A percentile compares a stretch with the other conserved stretches of the same genome.
Evolutionary conservation across 1,284 basidiomycete species (phyloP).

Genomic region (Spongispora temasekensis): DNA sequence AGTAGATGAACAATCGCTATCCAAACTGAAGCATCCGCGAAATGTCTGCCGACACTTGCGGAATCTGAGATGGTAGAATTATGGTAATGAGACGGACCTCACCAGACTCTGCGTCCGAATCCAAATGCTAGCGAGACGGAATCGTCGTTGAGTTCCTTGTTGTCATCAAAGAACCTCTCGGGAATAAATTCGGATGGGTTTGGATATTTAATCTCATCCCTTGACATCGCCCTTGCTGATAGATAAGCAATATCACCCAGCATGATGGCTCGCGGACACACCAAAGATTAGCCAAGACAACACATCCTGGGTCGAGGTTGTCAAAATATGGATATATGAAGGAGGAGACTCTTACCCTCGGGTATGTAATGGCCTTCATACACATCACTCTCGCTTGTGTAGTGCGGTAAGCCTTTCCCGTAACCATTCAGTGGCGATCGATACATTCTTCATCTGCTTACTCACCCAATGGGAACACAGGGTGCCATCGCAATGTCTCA

Average conservation of each 20-base stretch:
- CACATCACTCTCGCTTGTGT: constrained; percentile 25
- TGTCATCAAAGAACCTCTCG: constrained; percentile 30
- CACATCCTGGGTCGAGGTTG: constrained; percentile 26
- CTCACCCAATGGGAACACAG: constrained; percentile 35
- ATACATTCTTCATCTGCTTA: background rate
- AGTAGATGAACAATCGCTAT: constrained; percentile 35
- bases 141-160: constrained; percentile 33
- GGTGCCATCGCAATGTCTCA: constrained; percentile 42
- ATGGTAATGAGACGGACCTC: constrained; percentile 5
- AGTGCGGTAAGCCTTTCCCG: constrained; percentile 30
- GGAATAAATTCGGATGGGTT: constrained; percentile 29
- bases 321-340: constrained; percentile 11
- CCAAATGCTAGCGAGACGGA: constrained; percentile 26
- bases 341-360: constrained; percentile 17
- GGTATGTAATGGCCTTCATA: constrained; percentile 31
- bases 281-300: constrained; percentile 34
- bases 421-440: background rate
- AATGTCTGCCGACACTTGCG: constrained; percentile 29
- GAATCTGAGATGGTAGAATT: constrained; percentile 2
- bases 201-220: constrained; percentile 28
- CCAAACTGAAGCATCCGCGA: constrained; percentile 36
- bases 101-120: constrained; percentile 35
- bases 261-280: constrained; percentile 10
- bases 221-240: constrained; percentile 33
- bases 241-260: constrained; percentile 7